Evolutionary conservation across 306 rosid species (phyloP), one percentile per base, ranked within the genome.

Genomic region (Fragaria ananassa): DNA sequence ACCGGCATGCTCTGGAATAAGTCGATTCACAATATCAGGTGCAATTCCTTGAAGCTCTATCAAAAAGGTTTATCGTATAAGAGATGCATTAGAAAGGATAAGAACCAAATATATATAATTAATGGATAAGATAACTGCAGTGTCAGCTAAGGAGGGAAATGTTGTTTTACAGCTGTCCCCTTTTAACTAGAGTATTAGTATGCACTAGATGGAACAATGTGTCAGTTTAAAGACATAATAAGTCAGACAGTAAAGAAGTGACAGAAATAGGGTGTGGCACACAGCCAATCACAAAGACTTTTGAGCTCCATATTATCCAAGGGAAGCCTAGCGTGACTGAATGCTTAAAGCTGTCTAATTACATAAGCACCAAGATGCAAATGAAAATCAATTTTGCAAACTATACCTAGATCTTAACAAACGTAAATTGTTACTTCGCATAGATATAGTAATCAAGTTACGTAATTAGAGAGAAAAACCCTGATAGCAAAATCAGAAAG

Each of bases 1-100:
- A 25, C 96, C 96, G 70, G 99, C 97, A 82, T 92, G 98, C 80
- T 96, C 98, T 17, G 99, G 99, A 85, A 92, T 89, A 68, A 96
- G 96, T 65, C 92, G 91, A 76, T 83, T 86, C 78, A 87, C 81
- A 10, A 78, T 76, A 8, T 96, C 98, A 1, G 92, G 83, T 29
- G 93, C 91, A 79, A 92, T 82, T 64, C 98, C 98, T 11, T 87
- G 82, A 72, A 96, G 93, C 89, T 96, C 98, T 96, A 91, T 86
- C 74, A 79, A 39, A 67, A 71, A 62, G 60, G 41, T 27, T 25
- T 15, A 29, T 25, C 15, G 8, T 0, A 83, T 68, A 61, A 68
- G 76, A 67, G n/a, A 66, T 58, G 72, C 69, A 66, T 42, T 42
- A 70, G 27, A 31, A 76, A 54, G 23, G 37, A 11, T 29, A 14